A percentile compares a stretch with the other conserved stretches of the same genome.
phyloP scores from a whole-genome alignment of 78 protist species.

The Carpediemonas membranifera region DNA sequence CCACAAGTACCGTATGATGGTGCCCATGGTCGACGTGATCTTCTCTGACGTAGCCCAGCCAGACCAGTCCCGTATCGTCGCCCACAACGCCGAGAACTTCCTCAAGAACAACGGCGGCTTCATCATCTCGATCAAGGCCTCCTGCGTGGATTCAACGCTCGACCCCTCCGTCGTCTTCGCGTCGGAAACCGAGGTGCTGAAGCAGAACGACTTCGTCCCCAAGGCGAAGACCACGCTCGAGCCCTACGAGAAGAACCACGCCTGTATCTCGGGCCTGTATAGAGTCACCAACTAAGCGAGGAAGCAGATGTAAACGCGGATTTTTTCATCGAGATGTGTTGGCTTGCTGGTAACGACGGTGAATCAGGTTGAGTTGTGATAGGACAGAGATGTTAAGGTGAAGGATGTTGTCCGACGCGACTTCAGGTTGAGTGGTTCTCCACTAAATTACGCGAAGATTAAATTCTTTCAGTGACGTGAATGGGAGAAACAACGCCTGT shows the following conservation, averaged over 20 bases:
- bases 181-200: slow-evolving; percentile 66
- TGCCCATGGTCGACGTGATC: slow-evolving; percentile 94
- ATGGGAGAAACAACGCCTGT: too few relatives aligned
- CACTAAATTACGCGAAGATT: too few relatives aligned
- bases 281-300: too few relatives aligned
- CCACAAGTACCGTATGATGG: slow-evolving; percentile 89
- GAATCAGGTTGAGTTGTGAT: too few relatives aligned
- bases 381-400: too few relatives aligned
- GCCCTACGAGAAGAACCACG: slow-evolving; percentile 99
- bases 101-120: slow-evolving; percentile 94
- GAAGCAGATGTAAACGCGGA: too few relatives aligned
- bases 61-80: slow-evolving; percentile 97
- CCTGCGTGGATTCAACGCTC: slow-evolving; percentile 95
- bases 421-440: too few relatives aligned
- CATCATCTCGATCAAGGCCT: slow-evolving; percentile 97
- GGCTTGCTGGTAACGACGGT: too few relatives aligned
- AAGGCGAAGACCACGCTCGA: slow-evolving; percentile 86
- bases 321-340: too few relatives aligned
- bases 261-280: too few relatives aligned
- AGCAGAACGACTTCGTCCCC: slow-evolving; percentile 67
- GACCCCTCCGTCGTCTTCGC: slow-evolving; percentile 84
- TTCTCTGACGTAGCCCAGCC: slow-evolving; percentile 99
- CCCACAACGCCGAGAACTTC: slow-evolving; percentile 91
- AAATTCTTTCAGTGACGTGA: too few relatives aligned
- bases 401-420: too few relatives aligned